Conservation (phyloP, 495 filamentous ascomycete genomes). For the Neurospora tetraspora region DNA sequence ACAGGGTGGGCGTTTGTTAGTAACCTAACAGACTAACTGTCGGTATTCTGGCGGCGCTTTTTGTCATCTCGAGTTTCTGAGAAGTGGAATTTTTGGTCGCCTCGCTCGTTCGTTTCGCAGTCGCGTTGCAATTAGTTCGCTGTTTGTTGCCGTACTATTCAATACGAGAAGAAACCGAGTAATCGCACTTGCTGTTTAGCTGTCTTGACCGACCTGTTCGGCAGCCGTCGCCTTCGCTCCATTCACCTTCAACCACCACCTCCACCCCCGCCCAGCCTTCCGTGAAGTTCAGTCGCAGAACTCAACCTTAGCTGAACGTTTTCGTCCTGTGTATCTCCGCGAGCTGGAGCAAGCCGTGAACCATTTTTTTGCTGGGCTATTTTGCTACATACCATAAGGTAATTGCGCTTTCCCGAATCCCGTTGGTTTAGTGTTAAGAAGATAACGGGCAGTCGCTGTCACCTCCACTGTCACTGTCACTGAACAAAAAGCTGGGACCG, state of each 20-base stretch:
- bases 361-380: background rate
- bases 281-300: background rate
- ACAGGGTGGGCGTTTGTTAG: background rate
- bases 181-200: background rate
- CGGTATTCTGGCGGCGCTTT: background rate
- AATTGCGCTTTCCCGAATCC: background rate
- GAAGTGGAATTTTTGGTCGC: background rate
- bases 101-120: background rate
- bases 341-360: background rate
- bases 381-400: background rate
- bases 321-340: background rate
- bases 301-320: background rate
- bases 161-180: background rate
- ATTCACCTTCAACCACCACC: background rate
- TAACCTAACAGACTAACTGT: background rate
- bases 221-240: background rate
- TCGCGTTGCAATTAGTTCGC: background rate
- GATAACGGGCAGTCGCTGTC: background rate
- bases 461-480: background rate
- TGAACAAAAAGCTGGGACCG: background rate
- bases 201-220: background rate
- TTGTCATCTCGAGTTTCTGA: background rate
- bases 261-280: background rate
- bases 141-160: background rate
- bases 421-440: background rate